A percentile compares a stretch with the other conserved stretches of the same genome.
Conservation (phyloP, 441 rosid species). For the Breynia disticha region DNA sequence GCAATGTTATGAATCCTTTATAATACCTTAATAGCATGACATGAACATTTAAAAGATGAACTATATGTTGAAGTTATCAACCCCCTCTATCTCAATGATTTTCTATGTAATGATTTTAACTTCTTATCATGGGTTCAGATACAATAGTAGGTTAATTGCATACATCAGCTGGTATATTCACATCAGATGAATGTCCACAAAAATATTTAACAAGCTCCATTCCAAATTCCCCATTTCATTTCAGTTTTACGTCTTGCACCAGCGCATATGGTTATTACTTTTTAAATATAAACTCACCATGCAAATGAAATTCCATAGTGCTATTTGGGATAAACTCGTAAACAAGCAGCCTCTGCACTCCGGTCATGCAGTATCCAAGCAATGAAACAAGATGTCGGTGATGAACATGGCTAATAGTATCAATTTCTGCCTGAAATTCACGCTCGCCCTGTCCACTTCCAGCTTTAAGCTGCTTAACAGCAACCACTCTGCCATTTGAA, state of each 20-base stretch:
- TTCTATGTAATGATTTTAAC: not conserved
- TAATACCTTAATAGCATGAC: not conserved
- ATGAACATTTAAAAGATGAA: not conserved
- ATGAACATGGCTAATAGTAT: slow-evolving; percentile 3
- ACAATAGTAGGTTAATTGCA: too few species aligned
- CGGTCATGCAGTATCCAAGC: slow-evolving; percentile 6
- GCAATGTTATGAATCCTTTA: slow-evolving; percentile 7
- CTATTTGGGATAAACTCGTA: slow-evolving; percentile 6
- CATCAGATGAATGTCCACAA: not conserved
- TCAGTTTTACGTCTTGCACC: not conserved
- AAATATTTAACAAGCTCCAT: not conserved
- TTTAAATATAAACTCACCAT: slow-evolving; percentile 2
- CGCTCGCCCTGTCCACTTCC: slow-evolving; percentile 1
- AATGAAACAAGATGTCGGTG: slow-evolving; percentile 10
- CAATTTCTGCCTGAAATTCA: slow-evolving; percentile 4
- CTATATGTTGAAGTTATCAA: not conserved
- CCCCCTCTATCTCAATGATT: not conserved
- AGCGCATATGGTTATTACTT: not conserved
- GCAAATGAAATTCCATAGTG: slow-evolving; percentile 4
- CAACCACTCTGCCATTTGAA: not conserved
- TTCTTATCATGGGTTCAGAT: not conserved
- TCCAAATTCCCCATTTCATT: not conserved
- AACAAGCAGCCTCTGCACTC: slow-evolving; percentile 2
- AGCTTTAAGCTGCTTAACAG: slow-evolving; percentile 6
- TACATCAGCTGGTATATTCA: not conserved